Evolutionary conservation across 2,329 filamentous ascomycete species (phyloP).

Genomic region (Neocucurbitaria cava): DNA sequence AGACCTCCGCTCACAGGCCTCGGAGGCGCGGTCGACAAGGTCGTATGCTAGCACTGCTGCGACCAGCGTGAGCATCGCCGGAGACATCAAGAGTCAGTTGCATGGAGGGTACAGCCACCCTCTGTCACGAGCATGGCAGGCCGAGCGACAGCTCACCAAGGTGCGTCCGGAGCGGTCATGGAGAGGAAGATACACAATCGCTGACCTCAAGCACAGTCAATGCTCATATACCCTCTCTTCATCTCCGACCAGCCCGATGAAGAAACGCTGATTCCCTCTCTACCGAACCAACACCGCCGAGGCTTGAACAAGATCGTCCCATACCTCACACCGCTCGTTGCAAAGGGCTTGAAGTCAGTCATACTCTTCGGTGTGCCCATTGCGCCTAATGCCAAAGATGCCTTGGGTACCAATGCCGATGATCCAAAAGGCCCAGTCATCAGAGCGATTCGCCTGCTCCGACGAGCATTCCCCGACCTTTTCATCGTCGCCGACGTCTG

Average conservation of each 20-base stretch:
- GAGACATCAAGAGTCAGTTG: constrained; percentile 60
- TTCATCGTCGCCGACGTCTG: constrained; percentile 95
- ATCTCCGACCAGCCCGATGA: constrained; percentile 94
- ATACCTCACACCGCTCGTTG: constrained; percentile 84
- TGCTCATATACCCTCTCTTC: constrained; percentile 98
- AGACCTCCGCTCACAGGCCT: constrained; percentile 55
- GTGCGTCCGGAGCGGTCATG: constrained; percentile 28
- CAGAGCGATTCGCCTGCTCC: constrained; percentile 80
- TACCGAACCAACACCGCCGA: constrained; percentile 88
- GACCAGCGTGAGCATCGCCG: constrained; percentile 60
- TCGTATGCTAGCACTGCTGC: constrained; percentile 61
- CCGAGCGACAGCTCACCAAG: constrained; percentile 61
- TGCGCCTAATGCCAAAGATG: constrained; percentile 81
- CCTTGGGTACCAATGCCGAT: constrained; percentile 88
- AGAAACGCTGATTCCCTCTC: constrained; percentile 85
- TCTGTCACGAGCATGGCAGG: constrained; percentile 59
- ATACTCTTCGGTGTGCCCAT: constrained; percentile 96
- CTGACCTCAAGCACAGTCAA: constrained; percentile 68
- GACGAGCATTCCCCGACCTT: constrained; percentile 83
- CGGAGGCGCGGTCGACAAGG: constrained; percentile 54
- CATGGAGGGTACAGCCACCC: constrained; percentile 62
- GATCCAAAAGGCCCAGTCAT: constrained; percentile 94
- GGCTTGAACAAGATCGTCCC: constrained; percentile 85
- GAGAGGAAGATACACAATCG: constrained; percentile 1
- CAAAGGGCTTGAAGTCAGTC: constrained; percentile 88